A percentile compares a stretch with the other conserved stretches of the same genome.
phyloP scores from a whole-genome alignment of 805 yeast genomes.

The Grigorovia transvaalensis region DNA sequence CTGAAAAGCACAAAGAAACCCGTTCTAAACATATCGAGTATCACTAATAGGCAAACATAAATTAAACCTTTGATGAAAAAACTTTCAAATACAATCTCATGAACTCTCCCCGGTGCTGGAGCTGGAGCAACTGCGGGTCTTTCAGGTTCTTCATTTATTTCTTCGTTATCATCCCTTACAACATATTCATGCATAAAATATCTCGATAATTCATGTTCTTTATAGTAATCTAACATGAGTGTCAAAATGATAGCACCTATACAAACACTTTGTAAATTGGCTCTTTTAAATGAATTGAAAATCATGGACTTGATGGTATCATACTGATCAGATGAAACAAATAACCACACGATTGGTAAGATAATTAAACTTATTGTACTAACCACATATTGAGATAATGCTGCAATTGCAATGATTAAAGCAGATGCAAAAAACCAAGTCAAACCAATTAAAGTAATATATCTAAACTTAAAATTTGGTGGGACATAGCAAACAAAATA shows the following conservation, averaged over 20 bases:
- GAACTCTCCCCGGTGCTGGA: background rate
- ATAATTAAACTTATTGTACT: conserved; percentile 7
- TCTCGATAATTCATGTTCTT: conserved; percentile 9
- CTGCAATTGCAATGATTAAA: conserved; percentile 15
- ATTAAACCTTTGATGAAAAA: background rate
- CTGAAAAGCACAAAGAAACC: background rate
- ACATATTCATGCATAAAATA: conserved; percentile 14
- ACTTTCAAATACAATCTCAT: background rate
- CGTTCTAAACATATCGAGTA: background rate
- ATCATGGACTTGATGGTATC: background rate
- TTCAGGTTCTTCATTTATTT: conserved; percentile 1
- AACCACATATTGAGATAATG: conserved; percentile 12
- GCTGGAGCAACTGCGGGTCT: background rate
- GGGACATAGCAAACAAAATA: conserved; percentile 83
- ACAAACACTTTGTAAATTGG: conserved; percentile 16
- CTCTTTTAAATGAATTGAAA: conserved; percentile 5
- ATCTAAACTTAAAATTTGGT: conserved; percentile 55
- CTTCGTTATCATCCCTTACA: conserved; percentile 9
- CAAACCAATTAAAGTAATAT: conserved; percentile 32
- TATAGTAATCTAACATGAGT: conserved; percentile 11
- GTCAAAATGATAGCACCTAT: conserved; percentile 10
- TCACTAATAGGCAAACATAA: background rate
- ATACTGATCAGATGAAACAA: background rate
- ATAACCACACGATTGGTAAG: conserved; percentile 5
- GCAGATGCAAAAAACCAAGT: conserved; percentile 38